Evolutionary conservation across 2,329 filamentous ascomycete genomes (phyloP).

Genomic region (Aspergillus tamarii): DNA sequence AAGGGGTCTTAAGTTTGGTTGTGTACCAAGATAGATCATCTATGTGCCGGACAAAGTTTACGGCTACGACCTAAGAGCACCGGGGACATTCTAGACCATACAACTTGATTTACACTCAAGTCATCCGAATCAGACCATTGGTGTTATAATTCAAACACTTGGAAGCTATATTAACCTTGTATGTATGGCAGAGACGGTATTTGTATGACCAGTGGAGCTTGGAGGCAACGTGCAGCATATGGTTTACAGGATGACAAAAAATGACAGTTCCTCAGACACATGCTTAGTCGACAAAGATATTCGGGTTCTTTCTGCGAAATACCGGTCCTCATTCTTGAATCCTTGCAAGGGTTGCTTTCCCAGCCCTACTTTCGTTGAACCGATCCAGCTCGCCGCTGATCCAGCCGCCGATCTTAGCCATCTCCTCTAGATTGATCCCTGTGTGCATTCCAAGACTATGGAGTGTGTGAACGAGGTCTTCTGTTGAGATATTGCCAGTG

Average conservation of each 20-base stretch:
- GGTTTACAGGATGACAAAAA: neutral
- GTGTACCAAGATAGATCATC: neutral
- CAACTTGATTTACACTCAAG: neutral
- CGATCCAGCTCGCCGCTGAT: conserved; percentile 58
- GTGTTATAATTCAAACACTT: neutral
- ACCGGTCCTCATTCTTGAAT: conserved; percentile 19
- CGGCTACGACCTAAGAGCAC: too few species aligned
- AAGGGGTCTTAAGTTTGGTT: neutral
- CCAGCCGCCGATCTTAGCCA: conserved; percentile 60
- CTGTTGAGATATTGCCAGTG: conserved; percentile 67
- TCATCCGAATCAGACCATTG: neutral
- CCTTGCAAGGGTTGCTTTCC: conserved; percentile 54
- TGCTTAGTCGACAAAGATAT: neutral
- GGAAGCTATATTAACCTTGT: neutral
- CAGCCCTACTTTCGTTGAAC: conserved; percentile 56
- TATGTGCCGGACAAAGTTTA: neutral
- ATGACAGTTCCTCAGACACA: neutral
- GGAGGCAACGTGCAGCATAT: neutral
- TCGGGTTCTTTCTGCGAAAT: neutral
- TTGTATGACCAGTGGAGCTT: neutral
- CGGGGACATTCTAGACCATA: neutral
- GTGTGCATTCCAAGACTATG: conserved; percentile 64
- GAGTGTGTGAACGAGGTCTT: conserved; percentile 64
- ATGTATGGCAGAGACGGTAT: neutral
- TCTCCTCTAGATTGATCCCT: conserved; percentile 59